Base-by-base conservation (phyloP, 75 land plant species). In the Adiantum capillusveneris region DNA sequence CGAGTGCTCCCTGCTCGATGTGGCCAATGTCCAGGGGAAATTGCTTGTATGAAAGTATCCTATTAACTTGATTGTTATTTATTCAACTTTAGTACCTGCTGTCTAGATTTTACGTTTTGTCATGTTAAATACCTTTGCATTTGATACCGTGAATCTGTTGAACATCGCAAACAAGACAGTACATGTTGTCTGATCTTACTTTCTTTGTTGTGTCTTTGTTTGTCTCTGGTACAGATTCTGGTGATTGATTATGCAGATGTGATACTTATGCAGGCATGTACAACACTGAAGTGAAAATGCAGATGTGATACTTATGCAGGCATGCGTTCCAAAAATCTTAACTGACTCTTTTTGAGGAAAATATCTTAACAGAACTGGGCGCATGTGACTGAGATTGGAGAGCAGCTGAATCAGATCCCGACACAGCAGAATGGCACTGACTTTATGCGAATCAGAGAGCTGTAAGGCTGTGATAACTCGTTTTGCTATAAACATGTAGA, bases 161-260 rank as follows among this genome's bases (percentile, higher is more conserved):
- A n/a, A n/a, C n/a, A n/a, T n/a, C n/a, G n/a, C n/a, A n/a, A n/a
- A n/a, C n/a, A n/a, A n/a, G n/a, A n/a, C n/a, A n/a, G n/a, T n/a
- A n/a, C n/a, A n/a, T n/a, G n/a, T n/a, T n/a, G n/a, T n/a, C n/a
- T n/a, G n/a, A n/a, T n/a, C n/a, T n/a, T n/a, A n/a, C n/a, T n/a
- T n/a, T n/a, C n/a, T n/a, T n/a, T n/a, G n/a, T n/a, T n/a, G n/a
- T n/a, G n/a, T n/a, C n/a, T n/a, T n/a, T n/a, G n/a, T n/a, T n/a
- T n/a, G n/a, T n/a, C n/a, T n/a, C n/a, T n/a, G n/a, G n/a, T n/a
- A 29, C 80, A 90, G 95, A 76, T 92, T 44, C 58, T 83, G 46
- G 63, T 93, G 0, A 72, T 89, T 63, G 98, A 93, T 72, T 81
- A 82, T 77, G 90, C 96, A 13, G 98, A 93, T 64, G 77, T 89